Conservation (phyloP, 805 yeast genomes). For the Wickerhamiella lipophila region DNA sequence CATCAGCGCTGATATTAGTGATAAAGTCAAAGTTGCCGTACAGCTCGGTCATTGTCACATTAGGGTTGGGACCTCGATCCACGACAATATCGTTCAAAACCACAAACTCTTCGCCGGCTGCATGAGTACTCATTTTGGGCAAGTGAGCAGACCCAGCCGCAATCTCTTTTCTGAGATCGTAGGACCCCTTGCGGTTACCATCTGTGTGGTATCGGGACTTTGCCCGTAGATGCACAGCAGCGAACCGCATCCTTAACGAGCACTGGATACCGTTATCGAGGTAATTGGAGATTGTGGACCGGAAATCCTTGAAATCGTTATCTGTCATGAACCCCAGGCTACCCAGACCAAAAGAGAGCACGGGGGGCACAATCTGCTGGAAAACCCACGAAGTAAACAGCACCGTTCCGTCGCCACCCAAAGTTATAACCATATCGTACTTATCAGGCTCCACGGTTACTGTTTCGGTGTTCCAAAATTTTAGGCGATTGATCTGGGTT, state of each 20-base stretch:
- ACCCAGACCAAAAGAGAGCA: constrained; percentile 77
- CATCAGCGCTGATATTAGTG: constrained; percentile 91
- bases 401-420: constrained; percentile 97
- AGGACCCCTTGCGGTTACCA: constrained; percentile 22
- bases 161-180: constrained; percentile 33
- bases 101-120: constrained; percentile 35
- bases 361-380: constrained; percentile 81
- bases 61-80: constrained; percentile 90
- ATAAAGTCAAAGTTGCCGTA: constrained; percentile 77
- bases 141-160: constrained; percentile 10
- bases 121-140: constrained; percentile 19
- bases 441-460: constrained; percentile 34
- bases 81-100: constrained; percentile 82
- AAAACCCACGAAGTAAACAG: constrained; percentile 77
- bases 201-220: constrained; percentile 18
- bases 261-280: constrained; percentile 61
- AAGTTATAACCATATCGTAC: constrained; percentile 68
- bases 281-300: constrained; percentile 43
- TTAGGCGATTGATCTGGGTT: constrained; percentile 35
- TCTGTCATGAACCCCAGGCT: constrained; percentile 87
- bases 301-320: constrained; percentile 64
- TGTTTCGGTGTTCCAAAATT: constrained; percentile 46
- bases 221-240: constrained; percentile 48
- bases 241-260: constrained; percentile 74
- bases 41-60: constrained; percentile 75